phyloP scores from a whole-genome alignment of 176 grass and related monocot species.

The Oryza australiensis region DNA sequence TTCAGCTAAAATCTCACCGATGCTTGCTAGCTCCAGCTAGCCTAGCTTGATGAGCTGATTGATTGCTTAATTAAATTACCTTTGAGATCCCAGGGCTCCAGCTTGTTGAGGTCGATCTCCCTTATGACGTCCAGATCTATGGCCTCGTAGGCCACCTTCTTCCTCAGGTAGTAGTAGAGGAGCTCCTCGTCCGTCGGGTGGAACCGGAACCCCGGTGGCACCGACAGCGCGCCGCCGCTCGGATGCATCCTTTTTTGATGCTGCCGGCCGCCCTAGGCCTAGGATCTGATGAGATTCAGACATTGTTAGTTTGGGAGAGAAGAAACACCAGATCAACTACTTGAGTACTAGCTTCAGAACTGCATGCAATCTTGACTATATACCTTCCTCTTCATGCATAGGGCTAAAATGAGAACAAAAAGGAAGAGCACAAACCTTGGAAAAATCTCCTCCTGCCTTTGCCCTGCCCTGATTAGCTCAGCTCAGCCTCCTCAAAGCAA shows the following conservation, averaged over 20 bases:
- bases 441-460: slow-evolving; percentile 42
- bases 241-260: slow-evolving; percentile 67
- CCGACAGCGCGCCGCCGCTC: slow-evolving; percentile 52
- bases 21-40: neutral
- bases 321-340: neutral
- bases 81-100: slow-evolving; percentile 98
- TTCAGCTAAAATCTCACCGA: neutral
- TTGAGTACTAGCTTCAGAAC: neutral
- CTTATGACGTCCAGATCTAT: slow-evolving; percentile 99
- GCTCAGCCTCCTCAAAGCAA: slow-evolving; percentile 39
- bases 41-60: neutral
- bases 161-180: slow-evolving; percentile 97
- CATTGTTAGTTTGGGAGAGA: neutral
- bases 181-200: slow-evolving; percentile 96
- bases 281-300: slow-evolving; percentile 16
- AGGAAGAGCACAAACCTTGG: slow-evolving; percentile 60
- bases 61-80: slow-evolving; percentile 20
- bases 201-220: slow-evolving; percentile 94
- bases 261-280: slow-evolving; percentile 23
- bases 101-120: slow-evolving; percentile 90
- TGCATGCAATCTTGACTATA: slow-evolving; percentile 20
- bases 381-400: slow-evolving; percentile 32
- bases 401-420: slow-evolving; percentile 28
- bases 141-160: slow-evolving; percentile 91
- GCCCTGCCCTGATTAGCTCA: slow-evolving; percentile 18